Base-by-base conservation (phyloP, 2,329 filamentous ascomycete genomes). In the Thyridium curvatum region DNA sequence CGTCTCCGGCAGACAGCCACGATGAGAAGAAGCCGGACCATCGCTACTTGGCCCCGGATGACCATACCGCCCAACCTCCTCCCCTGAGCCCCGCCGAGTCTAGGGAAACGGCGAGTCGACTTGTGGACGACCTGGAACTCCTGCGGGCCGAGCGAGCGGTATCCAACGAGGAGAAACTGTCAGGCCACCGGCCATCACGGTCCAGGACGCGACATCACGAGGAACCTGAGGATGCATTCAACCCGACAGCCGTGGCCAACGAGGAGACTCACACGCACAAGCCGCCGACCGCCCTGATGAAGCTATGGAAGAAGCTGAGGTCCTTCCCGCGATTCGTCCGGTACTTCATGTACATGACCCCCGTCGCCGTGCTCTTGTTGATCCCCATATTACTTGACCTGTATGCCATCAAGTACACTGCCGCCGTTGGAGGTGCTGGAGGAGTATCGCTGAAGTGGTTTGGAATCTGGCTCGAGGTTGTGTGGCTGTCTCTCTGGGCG, bases 401-500 rank as follows among this genome's bases (percentile, higher is more conserved):
- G 12, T 60, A 62, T 21, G 64, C 55, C n/a, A 57, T 64, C 18
- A 49, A 61, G n/a, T 47, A 57, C 4, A 53, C 55, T n/a, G 54
- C 61, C 12, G 56, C 83, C 2, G 78, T 75, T 12, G 74, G 73
- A 7, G 73, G 72, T 2, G 74, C 84, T 3, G 88, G 88, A 1
- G 87, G 84, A 15, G 88, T 95, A 0, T 55, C 79, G 45, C 66
- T 96, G 33, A 67, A 88, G 43, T 97, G 91, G 91, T 96, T 97
- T 55, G 86, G 86, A 21, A 88, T 96, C 45, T 97, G 91, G 91
- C 72, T 96, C 14, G 86, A 95, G 60, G 87, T 95, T 32, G 74
- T 96, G 18, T 97, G 91, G 91, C 71, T 91, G 46, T 88, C 88
- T 0, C 70, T 96, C 0, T 97, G 91, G 91, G 82, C 84, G 15